A percentile compares a stretch with the other conserved stretches of the same genome.
Evolutionary conservation across 805 yeast genomes (phyloP).

Genomic region (Grigorovia humatica): DNA sequence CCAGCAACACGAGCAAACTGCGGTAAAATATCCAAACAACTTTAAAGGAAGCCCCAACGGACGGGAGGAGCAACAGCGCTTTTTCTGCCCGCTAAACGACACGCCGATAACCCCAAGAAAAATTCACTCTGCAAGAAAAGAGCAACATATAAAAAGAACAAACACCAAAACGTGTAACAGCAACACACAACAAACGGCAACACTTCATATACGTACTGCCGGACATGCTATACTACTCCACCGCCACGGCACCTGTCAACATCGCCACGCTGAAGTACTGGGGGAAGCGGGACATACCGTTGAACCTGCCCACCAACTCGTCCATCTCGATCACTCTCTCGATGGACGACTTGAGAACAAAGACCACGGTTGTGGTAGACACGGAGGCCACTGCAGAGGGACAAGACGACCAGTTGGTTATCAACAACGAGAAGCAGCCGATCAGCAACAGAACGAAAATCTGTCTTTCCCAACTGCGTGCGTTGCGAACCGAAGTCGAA

Average conservation of each 20-base stretch:
- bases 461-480: constrained; percentile 67
- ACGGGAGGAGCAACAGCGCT: neutral
- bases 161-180: too few species aligned
- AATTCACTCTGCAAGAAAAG: neutral
- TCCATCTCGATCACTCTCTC: constrained; percentile 91
- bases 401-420: constrained; percentile 27
- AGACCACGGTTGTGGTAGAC: constrained; percentile 58
- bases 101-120: neutral
- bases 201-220: constrained; percentile 41
- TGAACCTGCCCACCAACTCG: constrained; percentile 92
- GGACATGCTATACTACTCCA: constrained; percentile 36
- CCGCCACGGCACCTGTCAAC: constrained; percentile 94
- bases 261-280: constrained; percentile 96
- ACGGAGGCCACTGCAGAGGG: constrained; percentile 40
- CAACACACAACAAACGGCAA: neutral
- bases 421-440: constrained; percentile 45
- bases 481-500: constrained; percentile 55
- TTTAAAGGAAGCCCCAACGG: neutral
- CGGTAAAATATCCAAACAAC: neutral
- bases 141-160: too few species aligned
- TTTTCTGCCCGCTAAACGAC: neutral
- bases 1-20: neutral
- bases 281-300: constrained; percentile 89
- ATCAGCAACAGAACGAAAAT: constrained; percentile 53
- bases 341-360: constrained; percentile 82